These are phyloP conservation scores for Terfezia claveryi DNA, from an alignment of 495 filamentous ascomycete species.

Conservation along the genomic window DNA sequence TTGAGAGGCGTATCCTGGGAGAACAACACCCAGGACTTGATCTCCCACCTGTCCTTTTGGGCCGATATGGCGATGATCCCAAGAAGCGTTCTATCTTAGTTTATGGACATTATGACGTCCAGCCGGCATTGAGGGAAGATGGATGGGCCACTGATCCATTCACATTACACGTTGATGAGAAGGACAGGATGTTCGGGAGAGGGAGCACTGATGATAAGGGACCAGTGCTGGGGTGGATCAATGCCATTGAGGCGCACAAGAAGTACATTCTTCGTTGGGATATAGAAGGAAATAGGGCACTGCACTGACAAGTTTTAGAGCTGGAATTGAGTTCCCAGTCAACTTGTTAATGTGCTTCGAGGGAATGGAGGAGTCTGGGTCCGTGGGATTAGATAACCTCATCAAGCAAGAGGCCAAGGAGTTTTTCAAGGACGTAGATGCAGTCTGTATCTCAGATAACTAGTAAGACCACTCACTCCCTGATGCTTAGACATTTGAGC, in stretches of 20 bases:
- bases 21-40: constrained; percentile 81
- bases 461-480: constrained; percentile 26
- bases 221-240: constrained; percentile 90
- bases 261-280: constrained; percentile 22
- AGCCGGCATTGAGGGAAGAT: constrained; percentile 79
- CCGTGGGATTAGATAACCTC: constrained; percentile 86
- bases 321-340: constrained; percentile 82
- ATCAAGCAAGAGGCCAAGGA: constrained; percentile 71
- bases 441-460: constrained; percentile 97
- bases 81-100: constrained; percentile 86
- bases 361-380: constrained; percentile 99
- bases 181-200: constrained; percentile 76
- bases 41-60: constrained; percentile 78
- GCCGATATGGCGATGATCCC: constrained; percentile 72
- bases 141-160: constrained; percentile 96
- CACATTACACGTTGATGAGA: constrained; percentile 61
- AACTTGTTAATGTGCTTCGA: constrained; percentile 99
- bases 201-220: constrained; percentile 97
- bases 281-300: no score
- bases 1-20: constrained; percentile 63
- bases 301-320: constrained; percentile 16
- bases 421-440: constrained; percentile 86
- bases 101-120: constrained; percentile 98
- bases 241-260: constrained; percentile 91
- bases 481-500: not conserved